phyloP scores from a whole-genome alignment of 2,329 filamentous ascomycete genomes.

The Scedosporium apiospermum region DNA sequence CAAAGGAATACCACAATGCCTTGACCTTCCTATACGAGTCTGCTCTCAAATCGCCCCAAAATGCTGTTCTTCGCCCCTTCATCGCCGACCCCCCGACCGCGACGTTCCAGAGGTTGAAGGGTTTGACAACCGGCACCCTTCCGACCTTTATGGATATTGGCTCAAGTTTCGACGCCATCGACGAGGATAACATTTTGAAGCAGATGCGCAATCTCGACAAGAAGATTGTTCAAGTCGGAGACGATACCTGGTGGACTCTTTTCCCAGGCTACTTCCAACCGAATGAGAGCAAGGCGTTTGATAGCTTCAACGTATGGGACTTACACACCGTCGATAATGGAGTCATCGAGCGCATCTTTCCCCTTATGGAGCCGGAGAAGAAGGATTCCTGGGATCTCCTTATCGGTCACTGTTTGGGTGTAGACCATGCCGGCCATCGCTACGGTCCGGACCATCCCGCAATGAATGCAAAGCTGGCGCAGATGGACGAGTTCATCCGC shows the following conservation, averaged over 20 bases:
- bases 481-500: slow-evolving; percentile 79
- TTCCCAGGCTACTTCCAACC: slow-evolving; percentile 91
- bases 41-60: slow-evolving; percentile 60
- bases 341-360: slow-evolving; percentile 82
- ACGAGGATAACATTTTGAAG: slow-evolving; percentile 74
- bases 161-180: slow-evolving; percentile 91
- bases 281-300: slow-evolving; percentile 79
- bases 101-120: slow-evolving; percentile 86
- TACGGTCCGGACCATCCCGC: slow-evolving; percentile 90
- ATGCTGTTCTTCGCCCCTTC: slow-evolving; percentile 86
- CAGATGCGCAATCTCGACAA: slow-evolving; percentile 55
- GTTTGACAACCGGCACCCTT: slow-evolving; percentile 86
- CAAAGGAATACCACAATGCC: slow-evolving; percentile 68
- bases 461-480: slow-evolving; percentile 80
- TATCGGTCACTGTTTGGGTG: slow-evolving; percentile 86
- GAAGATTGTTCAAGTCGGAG: slow-evolving; percentile 86
- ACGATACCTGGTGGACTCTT: slow-evolving; percentile 91
- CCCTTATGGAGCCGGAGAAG: slow-evolving; percentile 59
- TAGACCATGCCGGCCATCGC: slow-evolving; percentile 93
- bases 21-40: slow-evolving; percentile 82
- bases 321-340: slow-evolving; percentile 94
- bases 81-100: slow-evolving; percentile 95
- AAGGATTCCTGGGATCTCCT: slow-evolving; percentile 81
- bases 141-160: slow-evolving; percentile 92
- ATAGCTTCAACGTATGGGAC: slow-evolving; percentile 98